Evolutionary conservation across 345 rosid genomes (phyloP).

Genomic region (Eucalyptus paniculata): DNA sequence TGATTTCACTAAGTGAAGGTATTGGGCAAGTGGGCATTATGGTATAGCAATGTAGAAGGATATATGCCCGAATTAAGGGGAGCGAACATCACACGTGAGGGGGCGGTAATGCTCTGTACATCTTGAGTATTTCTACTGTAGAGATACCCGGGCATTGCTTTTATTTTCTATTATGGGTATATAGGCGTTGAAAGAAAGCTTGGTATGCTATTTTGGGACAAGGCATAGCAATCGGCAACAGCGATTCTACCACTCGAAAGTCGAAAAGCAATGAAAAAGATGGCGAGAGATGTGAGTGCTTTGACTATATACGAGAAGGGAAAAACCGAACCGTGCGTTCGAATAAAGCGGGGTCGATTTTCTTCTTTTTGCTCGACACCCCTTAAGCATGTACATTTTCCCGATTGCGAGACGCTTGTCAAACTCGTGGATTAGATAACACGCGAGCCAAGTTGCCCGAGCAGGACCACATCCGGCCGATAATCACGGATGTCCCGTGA

Average conservation of each 20-base stretch:
- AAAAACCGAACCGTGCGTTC: background rate
- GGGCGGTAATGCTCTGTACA: too few relatives aligned
- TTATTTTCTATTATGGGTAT: background rate
- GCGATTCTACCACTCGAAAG: background rate
- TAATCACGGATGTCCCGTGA: background rate
- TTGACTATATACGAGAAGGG: background rate
- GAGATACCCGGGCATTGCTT: background rate
- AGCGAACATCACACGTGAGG: too few relatives aligned
- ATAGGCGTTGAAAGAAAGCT: background rate
- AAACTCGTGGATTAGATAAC: background rate
- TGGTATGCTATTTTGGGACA: background rate
- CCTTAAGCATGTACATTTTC: background rate
- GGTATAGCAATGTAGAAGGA: too few relatives aligned
- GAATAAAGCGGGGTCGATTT: background rate
- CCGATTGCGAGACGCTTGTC: background rate
- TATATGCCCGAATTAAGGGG: too few relatives aligned
- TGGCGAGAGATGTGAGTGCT: background rate
- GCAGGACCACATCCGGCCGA: background rate
- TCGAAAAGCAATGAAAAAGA: background rate
- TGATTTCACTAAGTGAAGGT: too few relatives aligned
- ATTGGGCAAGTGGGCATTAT: too few relatives aligned
- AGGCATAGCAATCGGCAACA: background rate
- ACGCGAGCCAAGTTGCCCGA: background rate
- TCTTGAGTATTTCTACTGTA: background rate
- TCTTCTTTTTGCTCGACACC: background rate